Evolutionary conservation across 2,329 filamentous ascomycete genomes (phyloP).

Genomic region (Allantophomopsis lycopodina): DNA sequence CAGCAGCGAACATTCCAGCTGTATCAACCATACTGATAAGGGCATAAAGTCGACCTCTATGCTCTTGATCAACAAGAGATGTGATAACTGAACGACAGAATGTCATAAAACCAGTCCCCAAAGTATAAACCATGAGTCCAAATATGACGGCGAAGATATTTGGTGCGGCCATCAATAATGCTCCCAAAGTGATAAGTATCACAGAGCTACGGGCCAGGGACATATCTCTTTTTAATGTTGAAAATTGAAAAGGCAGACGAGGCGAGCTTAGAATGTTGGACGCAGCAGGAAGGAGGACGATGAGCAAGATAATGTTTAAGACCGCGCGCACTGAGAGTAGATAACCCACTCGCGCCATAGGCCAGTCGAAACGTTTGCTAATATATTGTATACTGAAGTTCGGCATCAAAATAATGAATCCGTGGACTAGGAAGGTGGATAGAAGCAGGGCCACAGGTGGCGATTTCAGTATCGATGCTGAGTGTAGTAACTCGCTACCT

Average conservation of each 20-base stretch:
- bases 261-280: conserved; percentile 8
- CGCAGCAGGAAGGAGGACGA: conserved; percentile 10
- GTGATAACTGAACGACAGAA: conserved; percentile 12
- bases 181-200: conserved; percentile 7
- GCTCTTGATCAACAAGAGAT: conserved; percentile 11
- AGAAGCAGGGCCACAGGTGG: conserved; percentile 16
- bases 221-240: conserved; percentile 11
- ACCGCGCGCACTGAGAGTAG: conserved; percentile 13
- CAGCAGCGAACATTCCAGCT: conserved; percentile 8
- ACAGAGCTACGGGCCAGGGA: conserved; percentile 9
- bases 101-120: conserved; percentile 11
- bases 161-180: conserved; percentile 9
- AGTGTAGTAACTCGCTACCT: conserved; percentile 1
- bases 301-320: conserved; percentile 11
- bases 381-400: conserved; percentile 14
- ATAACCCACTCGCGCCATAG: conserved; percentile 9
- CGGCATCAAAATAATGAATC: conserved; percentile 7
- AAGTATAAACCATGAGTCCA: conserved; percentile 11
- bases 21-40: conserved; percentile 13
- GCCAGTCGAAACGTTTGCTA: conserved; percentile 13
- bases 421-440: conserved; percentile 9
- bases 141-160: conserved; percentile 9
- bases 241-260: conserved; percentile 3
- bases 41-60: conserved; percentile 13
- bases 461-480: conserved; percentile 14